Evolutionary conservation across 2,329 filamentous ascomycete genomes (phyloP).

Genomic region (Rhinocladiella mackenziei): DNA sequence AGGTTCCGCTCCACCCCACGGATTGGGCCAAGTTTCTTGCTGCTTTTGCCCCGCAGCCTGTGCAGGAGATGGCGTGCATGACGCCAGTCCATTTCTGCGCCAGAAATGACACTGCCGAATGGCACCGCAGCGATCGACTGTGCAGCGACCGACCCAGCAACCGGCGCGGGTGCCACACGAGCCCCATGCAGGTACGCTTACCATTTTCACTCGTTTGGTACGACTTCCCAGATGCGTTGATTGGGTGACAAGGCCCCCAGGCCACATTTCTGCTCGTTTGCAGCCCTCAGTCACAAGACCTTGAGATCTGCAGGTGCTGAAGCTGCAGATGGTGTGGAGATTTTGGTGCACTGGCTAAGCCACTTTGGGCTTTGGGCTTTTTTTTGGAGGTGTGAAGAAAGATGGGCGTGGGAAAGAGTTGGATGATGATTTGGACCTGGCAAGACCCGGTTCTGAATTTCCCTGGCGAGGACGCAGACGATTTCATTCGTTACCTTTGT

Average conservation of each 20-base stretch:
- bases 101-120: conserved; percentile 23
- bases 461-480: neutral
- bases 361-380: conserved; percentile 13
- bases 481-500: neutral
- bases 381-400: conserved; percentile 7
- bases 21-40: conserved; percentile 29
- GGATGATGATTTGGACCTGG: neutral
- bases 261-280: conserved; percentile 6
- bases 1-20: conserved; percentile 35
- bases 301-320: conserved; percentile 23
- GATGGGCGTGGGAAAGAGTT: neutral
- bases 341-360: conserved; percentile 20
- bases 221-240: conserved; percentile 13
- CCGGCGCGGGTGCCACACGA: conserved; percentile 21
- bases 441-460: no score
- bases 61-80: conserved; percentile 26
- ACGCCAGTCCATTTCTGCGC: conserved; percentile 26
- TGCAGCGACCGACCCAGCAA: conserved; percentile 23
- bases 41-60: conserved; percentile 33
- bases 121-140: conserved; percentile 29
- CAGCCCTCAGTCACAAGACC: conserved; percentile 21
- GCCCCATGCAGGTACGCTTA: conserved; percentile 22
- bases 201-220: conserved; percentile 22
- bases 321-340: conserved; percentile 25
- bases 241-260: conserved; percentile 16